Evolutionary conservation across 345 rosid species (phyloP).

Genomic region (Heritiera fomes): DNA sequence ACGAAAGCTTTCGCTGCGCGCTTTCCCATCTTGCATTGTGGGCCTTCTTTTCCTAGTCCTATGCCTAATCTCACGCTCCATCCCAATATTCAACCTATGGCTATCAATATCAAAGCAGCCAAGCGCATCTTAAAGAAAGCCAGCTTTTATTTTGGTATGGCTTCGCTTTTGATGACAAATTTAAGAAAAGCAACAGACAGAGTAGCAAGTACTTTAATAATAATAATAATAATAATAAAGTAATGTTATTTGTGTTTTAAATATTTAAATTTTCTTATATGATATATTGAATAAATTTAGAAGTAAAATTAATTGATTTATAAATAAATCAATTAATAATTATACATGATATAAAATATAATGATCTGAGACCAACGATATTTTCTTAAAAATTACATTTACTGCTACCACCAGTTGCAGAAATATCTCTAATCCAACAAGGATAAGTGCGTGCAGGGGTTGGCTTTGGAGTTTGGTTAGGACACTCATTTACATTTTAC

Average conservation of each 20-base stretch:
- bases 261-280: too few species aligned
- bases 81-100: not conserved
- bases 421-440: not conserved
- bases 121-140: not conserved
- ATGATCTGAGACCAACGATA: too few species aligned
- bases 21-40: not conserved
- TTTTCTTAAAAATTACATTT: too few species aligned
- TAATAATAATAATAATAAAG: too few species aligned
- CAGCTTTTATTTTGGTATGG: not conserved
- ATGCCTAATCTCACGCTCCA: not conserved
- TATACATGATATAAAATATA: too few species aligned
- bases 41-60: not conserved
- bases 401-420: not conserved
- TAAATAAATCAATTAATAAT: too few species aligned
- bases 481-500: not conserved
- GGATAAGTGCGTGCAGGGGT: not conserved
- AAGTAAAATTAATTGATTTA: too few species aligned
- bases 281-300: too few species aligned
- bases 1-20: constrained; percentile 6
- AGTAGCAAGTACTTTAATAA: too few species aligned
- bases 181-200: not conserved
- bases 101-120: not conserved
- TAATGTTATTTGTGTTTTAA: too few species aligned
- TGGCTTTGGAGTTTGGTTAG: not conserved
- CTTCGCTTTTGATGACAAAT: not conserved